Evolutionary conservation across 2,329 filamentous ascomycete species (phyloP), one percentile per base, ranked within the genome.

Genomic region (Fusarium lateritium): DNA sequence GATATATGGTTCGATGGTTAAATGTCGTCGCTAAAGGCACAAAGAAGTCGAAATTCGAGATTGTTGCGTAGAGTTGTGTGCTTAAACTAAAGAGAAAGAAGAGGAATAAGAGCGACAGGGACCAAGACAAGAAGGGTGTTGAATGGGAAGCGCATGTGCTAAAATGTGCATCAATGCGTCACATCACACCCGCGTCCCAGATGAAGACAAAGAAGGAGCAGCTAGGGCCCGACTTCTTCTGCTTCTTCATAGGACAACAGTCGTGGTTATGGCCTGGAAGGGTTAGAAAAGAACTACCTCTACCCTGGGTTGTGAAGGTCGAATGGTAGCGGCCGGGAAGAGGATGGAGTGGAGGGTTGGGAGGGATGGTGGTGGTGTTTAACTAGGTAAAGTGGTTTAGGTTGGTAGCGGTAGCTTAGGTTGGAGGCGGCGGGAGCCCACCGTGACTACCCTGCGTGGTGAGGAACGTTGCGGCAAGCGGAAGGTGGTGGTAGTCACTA

Each of bases 111-210:
- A 70, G 62, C 39, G 57, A 70, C 62, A 69, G 67, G 62, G 53
- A 70, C 54, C 45, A 36, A 65, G 19, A 64, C 59, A 39, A 54
- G 40, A 47, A 68, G 42, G 34, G 42, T 56, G 47, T 67, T 47
- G 53, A 33, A 64, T 17, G 43, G 63, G 62, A 34, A 57, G 57
- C 62, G 62, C 67, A 70, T 67, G 67, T 69, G 67, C 66, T 57
- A 67, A 69, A 50, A 59, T 53, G 49, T 70, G 62, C 62, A 69
- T 62, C 33, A 53, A 56, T 69, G 67, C 53, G 60, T 70, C 67
- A 70, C 67, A 67, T 70, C 67, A 69, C 56, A 56, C 44, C 54
- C 57, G 34, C 57, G 56, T 58, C 66, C 61, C n/a, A 55, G 50
- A 47, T 52, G 60, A 65, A 65, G 60, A 63, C 66, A 60, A 59